These are phyloP conservation scores for Hericium erinaceus DNA, from an alignment of 768 basidiomycete genomes.

Conservation along the genomic window DNA sequence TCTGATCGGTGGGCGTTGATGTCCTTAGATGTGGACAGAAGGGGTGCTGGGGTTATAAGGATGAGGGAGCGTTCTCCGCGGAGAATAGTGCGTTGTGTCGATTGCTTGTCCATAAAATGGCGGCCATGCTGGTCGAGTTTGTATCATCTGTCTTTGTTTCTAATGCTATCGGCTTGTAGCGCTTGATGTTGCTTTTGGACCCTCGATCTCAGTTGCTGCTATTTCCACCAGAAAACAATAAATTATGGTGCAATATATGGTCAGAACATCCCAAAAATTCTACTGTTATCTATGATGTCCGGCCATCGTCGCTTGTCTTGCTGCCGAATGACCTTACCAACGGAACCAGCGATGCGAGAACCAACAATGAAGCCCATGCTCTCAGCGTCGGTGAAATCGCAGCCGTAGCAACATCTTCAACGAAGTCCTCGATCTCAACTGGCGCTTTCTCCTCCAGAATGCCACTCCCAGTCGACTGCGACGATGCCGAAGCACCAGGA, in stretches of 20 bases:
- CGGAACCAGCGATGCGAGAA: background rate
- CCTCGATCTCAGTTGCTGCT: background rate
- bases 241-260: no score
- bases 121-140: background rate
- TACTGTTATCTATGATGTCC: background rate
- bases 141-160: background rate
- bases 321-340: background rate
- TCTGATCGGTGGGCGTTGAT: background rate
- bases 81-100: background rate
- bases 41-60: background rate
- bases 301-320: background rate
- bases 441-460: no score
- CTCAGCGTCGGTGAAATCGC: background rate
- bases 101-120: slow-evolving; percentile 1
- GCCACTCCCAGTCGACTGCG: no score
- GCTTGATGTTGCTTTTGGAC: background rate
- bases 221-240: no score
- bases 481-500: no score
- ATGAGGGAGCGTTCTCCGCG: background rate
- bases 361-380: background rate
- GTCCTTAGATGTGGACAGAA: background rate
- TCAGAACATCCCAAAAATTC: no score
- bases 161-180: background rate
- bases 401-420: no score
- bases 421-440: no score